These are phyloP conservation scores for Paxillus involutus DNA, from an alignment of 768 basidiomycete genomes.

Conservation along the genomic window DNA sequence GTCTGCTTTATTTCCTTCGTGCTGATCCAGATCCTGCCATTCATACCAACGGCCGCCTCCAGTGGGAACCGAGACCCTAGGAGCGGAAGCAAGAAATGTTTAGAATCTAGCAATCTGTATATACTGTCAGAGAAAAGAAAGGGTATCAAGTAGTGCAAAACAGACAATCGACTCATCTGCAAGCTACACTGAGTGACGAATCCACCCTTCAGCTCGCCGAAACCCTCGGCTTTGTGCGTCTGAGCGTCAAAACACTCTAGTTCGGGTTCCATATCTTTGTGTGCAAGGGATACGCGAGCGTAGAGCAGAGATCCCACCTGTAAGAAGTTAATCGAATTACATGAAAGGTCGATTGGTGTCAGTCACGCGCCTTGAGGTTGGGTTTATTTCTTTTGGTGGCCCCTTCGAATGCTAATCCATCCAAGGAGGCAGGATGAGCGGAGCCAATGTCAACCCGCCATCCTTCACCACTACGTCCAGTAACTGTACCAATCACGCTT, in stretches of 20 bases:
- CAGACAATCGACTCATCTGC: constrained; percentile 84
- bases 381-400: constrained; percentile 94
- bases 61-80: constrained; percentile 83
- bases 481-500: constrained; percentile 81
- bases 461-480: constrained; percentile 80
- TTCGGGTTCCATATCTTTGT: constrained; percentile 98
- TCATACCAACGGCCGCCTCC: constrained; percentile 87
- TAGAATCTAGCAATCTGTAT: constrained; percentile 72
- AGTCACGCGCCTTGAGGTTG: constrained; percentile 72
- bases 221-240: constrained; percentile 88
- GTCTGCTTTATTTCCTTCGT: constrained; percentile 71
- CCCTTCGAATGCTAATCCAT: constrained; percentile 92
- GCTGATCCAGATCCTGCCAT: constrained; percentile 90
- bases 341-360: not conserved
- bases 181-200: constrained; percentile 81
- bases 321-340: constrained; percentile 3
- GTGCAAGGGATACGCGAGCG: constrained; percentile 89
- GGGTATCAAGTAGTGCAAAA: constrained; percentile 2
- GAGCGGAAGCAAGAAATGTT: constrained; percentile 78
- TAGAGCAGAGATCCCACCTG: constrained; percentile 92
- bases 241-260: constrained; percentile 95
- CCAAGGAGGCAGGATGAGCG: constrained; percentile 81
- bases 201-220: constrained; percentile 90
- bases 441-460: constrained; percentile 94
- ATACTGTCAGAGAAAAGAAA: constrained; percentile 3